Percentiles rank a stretch among this genome's conserved stretches.
phyloP scores from a whole-genome alignment of 768 basidiomycete genomes.

The Mycena venus region DNA sequence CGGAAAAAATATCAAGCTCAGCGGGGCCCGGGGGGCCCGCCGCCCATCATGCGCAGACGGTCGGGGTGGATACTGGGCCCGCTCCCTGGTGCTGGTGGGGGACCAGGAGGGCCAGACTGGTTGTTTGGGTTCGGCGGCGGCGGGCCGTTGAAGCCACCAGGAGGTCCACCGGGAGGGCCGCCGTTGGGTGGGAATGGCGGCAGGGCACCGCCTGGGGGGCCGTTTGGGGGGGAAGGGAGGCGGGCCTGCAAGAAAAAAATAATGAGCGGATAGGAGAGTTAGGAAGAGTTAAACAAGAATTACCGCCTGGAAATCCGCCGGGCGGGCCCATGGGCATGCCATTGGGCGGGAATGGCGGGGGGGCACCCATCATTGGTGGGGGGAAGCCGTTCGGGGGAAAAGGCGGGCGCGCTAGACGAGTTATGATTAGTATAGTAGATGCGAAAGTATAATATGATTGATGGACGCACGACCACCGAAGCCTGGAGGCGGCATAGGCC shows the following conservation, averaged over 20 bases:
- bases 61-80: constrained; percentile 88
- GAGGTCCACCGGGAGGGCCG: constrained; percentile 44
- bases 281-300: constrained; percentile 25
- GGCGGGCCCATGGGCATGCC: constrained; percentile 64
- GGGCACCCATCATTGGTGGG: constrained; percentile 66
- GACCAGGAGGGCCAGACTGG: constrained; percentile 34
- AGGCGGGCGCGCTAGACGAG: constrained; percentile 68
- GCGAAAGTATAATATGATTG: constrained; percentile 10
- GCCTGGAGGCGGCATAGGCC: constrained; percentile 64
- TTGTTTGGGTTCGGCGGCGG: constrained; percentile 41
- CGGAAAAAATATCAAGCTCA: too few relatives aligned
- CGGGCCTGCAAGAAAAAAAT: constrained; percentile 37
- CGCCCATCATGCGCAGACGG: constrained; percentile 82
- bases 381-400: constrained; percentile 51
- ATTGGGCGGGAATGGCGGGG: constrained; percentile 78
- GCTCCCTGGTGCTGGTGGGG: constrained; percentile 43
- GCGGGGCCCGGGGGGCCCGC: too few relatives aligned
- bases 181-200: constrained; percentile 62
- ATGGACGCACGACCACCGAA: constrained; percentile 65
- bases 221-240: constrained; percentile 68
- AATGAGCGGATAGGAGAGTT: constrained; percentile 5
- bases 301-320: constrained; percentile 58
- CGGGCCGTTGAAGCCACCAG: constrained; percentile 51
- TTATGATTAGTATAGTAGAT: constrained; percentile 65
- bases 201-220: constrained; percentile 57